phyloP scores from a whole-genome alignment of 495 filamentous ascomycete genomes.

The Talaromyces proteolyticus region DNA sequence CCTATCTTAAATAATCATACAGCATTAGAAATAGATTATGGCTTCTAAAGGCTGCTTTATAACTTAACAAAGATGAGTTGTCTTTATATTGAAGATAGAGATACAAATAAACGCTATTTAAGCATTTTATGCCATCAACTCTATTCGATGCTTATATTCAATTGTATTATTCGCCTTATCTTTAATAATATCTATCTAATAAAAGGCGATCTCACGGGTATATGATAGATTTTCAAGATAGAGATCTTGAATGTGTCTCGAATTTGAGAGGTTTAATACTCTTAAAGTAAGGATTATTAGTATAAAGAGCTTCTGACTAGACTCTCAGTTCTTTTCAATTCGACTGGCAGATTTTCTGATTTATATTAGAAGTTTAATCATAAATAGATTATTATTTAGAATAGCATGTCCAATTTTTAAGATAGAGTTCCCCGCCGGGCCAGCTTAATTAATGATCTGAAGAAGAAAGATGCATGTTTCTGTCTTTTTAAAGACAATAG shows the following conservation, averaged over 20 bases:
- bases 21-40: constrained; percentile 32
- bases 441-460: constrained; percentile 46
- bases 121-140: constrained; percentile 19
- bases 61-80: constrained; percentile 11
- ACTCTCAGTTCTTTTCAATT: constrained; percentile 47
- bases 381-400: constrained; percentile 20
- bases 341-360: constrained; percentile 17
- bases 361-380: constrained; percentile 9
- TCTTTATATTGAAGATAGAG: constrained; percentile 29
- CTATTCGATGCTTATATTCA: constrained; percentile 11
- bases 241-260: constrained; percentile 2
- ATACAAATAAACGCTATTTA: constrained; percentile 29
- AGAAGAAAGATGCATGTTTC: constrained; percentile 38
- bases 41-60: constrained; percentile 14
- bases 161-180: constrained; percentile 7
- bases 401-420: constrained; percentile 20
- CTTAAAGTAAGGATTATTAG: constrained; percentile 28
- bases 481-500: constrained; percentile 38
- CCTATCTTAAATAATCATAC: constrained; percentile 28
- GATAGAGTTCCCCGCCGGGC: constrained; percentile 16
- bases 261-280: constrained; percentile 27
- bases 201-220: constrained; percentile 9
- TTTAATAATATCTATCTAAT: constrained; percentile 8
- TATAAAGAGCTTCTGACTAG: constrained; percentile 24
- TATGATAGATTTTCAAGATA: constrained; percentile 5